These are phyloP conservation scores for Colletotrichum sansevieriae DNA, from an alignment of 2,329 filamentous ascomycete species.

Conservation along the genomic window DNA sequence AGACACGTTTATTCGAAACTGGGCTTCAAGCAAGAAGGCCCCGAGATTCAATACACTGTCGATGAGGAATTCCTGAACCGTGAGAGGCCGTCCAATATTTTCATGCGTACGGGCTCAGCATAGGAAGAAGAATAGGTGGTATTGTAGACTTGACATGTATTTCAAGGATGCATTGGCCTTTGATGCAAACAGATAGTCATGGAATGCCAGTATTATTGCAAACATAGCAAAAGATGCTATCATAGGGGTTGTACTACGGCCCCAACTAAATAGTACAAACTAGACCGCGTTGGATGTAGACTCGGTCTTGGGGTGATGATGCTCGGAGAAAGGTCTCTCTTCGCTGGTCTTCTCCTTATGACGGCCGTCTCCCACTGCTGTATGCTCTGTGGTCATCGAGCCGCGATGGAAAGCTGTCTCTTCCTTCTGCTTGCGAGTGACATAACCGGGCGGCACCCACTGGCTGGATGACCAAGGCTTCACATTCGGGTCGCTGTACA, in stretches of 20 bases:
- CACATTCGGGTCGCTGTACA: constrained; percentile 72
- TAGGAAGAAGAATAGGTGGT: not conserved
- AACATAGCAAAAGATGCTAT: too few species aligned
- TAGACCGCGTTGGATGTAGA: constrained; percentile 17
- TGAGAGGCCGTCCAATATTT: constrained; percentile 58
- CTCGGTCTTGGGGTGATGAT: constrained; percentile 22
- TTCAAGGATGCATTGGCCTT: too few species aligned
- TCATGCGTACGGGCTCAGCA: constrained; percentile 57
- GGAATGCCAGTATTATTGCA: too few species aligned
- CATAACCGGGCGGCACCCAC: constrained; percentile 64
- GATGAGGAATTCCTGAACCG: constrained; percentile 56
- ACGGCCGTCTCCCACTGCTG: constrained; percentile 12
- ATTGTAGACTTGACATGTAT: too few species aligned
- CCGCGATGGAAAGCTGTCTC: constrained; percentile 39
- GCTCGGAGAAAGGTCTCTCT: constrained; percentile 28
- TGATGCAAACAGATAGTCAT: too few species aligned
- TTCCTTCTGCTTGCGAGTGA: constrained; percentile 55
- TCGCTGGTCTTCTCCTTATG: constrained; percentile 33
- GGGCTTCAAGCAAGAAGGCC: constrained; percentile 58
- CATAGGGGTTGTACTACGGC: too few species aligned
- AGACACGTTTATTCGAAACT: constrained; percentile 59
- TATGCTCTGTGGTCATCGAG: constrained; percentile 21
- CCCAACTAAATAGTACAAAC: not conserved
- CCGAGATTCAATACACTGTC: constrained; percentile 60
- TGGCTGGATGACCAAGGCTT: constrained; percentile 71